Evolutionary conservation across 2,329 filamentous ascomycete species (phyloP), one percentile per base, ranked within the genome.

Genomic region (Fusarium anthophilum): DNA sequence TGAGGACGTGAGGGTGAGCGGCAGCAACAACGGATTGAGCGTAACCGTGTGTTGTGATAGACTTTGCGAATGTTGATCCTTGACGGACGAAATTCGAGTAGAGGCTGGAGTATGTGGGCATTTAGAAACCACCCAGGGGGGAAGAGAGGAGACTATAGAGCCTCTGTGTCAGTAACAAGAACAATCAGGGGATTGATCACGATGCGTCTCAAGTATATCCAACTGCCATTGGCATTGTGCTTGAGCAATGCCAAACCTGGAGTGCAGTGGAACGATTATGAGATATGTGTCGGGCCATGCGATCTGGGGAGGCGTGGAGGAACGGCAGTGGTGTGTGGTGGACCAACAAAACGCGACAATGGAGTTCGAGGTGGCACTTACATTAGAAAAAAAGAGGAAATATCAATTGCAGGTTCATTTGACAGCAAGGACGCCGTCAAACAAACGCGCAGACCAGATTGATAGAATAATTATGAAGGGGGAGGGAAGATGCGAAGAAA

Each of bases 11-110:
- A 64, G 89, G 90, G 74, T 98, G 95, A 75, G 94, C 94, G 80
- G 95, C 96, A 81, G 96, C 96, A 86, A 99, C 95, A 85, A 98
- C 93, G 74, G 95, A 98, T 84, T 98, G 96, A 79, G 95, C 95
- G 90, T 98, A 98, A 86, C 96, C 96, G 90, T 98, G 94, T 82
- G 94, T 95, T 83, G 94, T 96, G 84, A 98, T 93, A 81, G 95
- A 95, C 88, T 98, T 98, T 82, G 94, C 92, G 81, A 84, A 83
- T 80, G 83, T 81, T 86, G 98, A 93, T 92, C 94, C 95, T 90
- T 96, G 94, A 88, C 96, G 96, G 91, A 97, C 94, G 89, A 98
- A 94, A 88, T 89, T 92, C 86, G 90, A 88, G 85, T 91, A 91
- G 76, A 92, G 86, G 81, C 89, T 90, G 73, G 90, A 91, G 84